Conservation (phyloP, 2,329 filamentous ascomycete species). For the Colletotrichum agaves region DNA sequence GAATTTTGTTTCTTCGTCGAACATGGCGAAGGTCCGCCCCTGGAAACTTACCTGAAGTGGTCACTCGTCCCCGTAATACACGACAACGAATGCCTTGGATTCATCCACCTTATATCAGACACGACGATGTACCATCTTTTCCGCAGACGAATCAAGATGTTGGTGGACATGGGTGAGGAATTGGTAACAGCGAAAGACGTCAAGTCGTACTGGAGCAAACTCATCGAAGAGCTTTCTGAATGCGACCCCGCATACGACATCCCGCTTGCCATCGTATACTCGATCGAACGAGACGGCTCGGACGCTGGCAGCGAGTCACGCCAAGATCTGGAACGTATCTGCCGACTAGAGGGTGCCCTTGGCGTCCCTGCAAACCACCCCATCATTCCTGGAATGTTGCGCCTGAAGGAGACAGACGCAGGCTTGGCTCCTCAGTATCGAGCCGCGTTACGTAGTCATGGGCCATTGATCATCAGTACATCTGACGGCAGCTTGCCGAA, state of each 20-base stretch:
- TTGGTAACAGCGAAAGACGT: slow-evolving; percentile 55
- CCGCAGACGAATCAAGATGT: slow-evolving; percentile 61
- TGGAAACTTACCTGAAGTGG: slow-evolving; percentile 61
- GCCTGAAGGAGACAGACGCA: slow-evolving; percentile 49
- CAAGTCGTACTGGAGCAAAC: slow-evolving; percentile 59
- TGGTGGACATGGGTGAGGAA: slow-evolving; percentile 58
- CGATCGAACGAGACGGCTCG: slow-evolving; percentile 54
- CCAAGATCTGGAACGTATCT: slow-evolving; percentile 49
- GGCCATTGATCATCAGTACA: slow-evolving; percentile 54
- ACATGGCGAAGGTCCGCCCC: slow-evolving; percentile 51
- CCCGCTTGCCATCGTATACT: slow-evolving; percentile 63
- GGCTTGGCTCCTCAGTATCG: slow-evolving; percentile 54
- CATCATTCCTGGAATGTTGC: slow-evolving; percentile 52
- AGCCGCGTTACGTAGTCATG: slow-evolving; percentile 49
- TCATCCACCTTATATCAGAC: slow-evolving; percentile 59
- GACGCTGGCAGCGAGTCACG: slow-evolving; percentile 39
- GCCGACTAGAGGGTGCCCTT: slow-evolving; percentile 56
- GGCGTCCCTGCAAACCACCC: slow-evolving; percentile 57
- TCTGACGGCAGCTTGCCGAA: slow-evolving; percentile 66
- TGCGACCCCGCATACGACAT: slow-evolving; percentile 60
- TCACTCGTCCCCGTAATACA: slow-evolving; percentile 59
- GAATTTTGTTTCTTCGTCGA: slow-evolving; percentile 60
- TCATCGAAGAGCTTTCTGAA: slow-evolving; percentile 55
- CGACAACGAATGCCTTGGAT: slow-evolving; percentile 55
- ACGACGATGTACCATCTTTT: slow-evolving; percentile 59